Evolutionary conservation across 352 stramenopile genomes (phyloP), one percentile per base, ranked within the genome.

Genomic region (Phytophthora fragariae): DNA sequence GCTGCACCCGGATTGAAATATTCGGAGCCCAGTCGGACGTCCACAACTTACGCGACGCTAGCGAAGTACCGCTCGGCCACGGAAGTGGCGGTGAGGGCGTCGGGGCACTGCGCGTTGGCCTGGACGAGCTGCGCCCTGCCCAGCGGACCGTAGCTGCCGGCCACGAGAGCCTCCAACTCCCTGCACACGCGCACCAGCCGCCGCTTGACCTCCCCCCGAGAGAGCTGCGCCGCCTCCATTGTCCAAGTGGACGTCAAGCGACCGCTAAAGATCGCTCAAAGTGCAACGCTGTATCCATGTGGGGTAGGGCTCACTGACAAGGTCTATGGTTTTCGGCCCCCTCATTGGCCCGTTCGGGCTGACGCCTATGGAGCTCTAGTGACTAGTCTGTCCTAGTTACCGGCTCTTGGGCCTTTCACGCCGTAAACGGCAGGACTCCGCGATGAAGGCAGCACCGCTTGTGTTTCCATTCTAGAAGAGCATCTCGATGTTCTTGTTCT

Each of bases 81-180:
- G 17, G 75, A 74, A 27, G 84, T 92, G 72, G 82, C 21, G 17
- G 80, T 83, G 19, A 90, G 72, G 4, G 73, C 83, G 50, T 92
- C 84, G 3, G 68, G 68, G 24, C 81, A 85, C 41, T 77, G 70
- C 50, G 62, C 65, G 47, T 86, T 92, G 35, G 82, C 75, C 73
- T 88, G 82, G 9, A 92, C 21, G 33, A 87, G 60, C 49, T 84
- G 86, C 6, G 76, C 50, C 19, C 63, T 70, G 0, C 85, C 82
- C 12, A 73, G 63, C 2, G 83, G 83, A 2, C 85, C 85, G 37
- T 82, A 89, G 75, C 80, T 89, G 15, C 72, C 73, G 15, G n/a
- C 24, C 4, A 83, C 76, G 9, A 86, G 55, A 35, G 47, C 58
- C 62, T 76, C 35, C 11, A 90, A 15, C 27, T 82, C 68, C 14